A percentile compares a stretch with the other conserved stretches of the same genome.
Evolutionary conservation across 148 eudicot genomes (phyloP).

Genomic region (Drosera capensis): DNA sequence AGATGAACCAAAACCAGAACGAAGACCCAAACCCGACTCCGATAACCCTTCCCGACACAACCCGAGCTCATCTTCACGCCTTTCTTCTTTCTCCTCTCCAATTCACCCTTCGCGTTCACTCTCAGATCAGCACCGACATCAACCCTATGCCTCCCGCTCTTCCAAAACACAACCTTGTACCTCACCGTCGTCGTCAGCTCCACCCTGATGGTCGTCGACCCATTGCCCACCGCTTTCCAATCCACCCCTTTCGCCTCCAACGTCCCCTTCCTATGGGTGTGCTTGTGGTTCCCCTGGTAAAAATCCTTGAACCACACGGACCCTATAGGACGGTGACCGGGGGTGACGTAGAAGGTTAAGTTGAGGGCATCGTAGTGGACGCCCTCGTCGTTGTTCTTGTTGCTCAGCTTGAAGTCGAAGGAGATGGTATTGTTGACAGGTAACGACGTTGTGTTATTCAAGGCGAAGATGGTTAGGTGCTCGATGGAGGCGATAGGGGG

Average conservation of each 20-base stretch:
- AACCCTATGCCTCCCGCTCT: slow-evolving; percentile 34
- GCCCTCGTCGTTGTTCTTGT: slow-evolving; percentile 40
- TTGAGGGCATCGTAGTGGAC: slow-evolving; percentile 35
- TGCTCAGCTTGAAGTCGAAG: slow-evolving; percentile 47
- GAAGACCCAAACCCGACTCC: no score
- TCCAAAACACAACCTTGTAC: slow-evolving; percentile 38
- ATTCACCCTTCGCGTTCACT: slow-evolving; percentile 23
- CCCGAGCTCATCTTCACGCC: slow-evolving; percentile 38
- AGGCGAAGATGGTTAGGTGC: slow-evolving; percentile 37
- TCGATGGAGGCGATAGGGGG: slow-evolving; percentile 53
- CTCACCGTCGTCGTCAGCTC: slow-evolving; percentile 38
- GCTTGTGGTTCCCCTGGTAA: slow-evolving; percentile 52
- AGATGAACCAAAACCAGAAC: no score
- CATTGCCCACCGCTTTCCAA: slow-evolving; percentile 15
- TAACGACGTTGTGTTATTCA: slow-evolving; percentile 21
- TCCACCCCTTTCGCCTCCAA: slow-evolving; percentile 15
- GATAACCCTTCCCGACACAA: no score
- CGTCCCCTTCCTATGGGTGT: slow-evolving; percentile 17
- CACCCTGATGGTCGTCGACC: slow-evolving; percentile 33
- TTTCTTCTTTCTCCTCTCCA: slow-evolving; percentile 24
- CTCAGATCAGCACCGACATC: slow-evolving; percentile 24
- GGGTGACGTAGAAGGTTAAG: slow-evolving; percentile 25
- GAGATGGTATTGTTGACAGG: slow-evolving; percentile 14
- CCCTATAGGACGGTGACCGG: slow-evolving; percentile 13
- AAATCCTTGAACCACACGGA: slow-evolving; percentile 16